Percentiles rank a stretch among this genome's conserved stretches.
phyloP scores from a whole-genome alignment of 345 rosid species.

The Boechera retrofracta region DNA sequence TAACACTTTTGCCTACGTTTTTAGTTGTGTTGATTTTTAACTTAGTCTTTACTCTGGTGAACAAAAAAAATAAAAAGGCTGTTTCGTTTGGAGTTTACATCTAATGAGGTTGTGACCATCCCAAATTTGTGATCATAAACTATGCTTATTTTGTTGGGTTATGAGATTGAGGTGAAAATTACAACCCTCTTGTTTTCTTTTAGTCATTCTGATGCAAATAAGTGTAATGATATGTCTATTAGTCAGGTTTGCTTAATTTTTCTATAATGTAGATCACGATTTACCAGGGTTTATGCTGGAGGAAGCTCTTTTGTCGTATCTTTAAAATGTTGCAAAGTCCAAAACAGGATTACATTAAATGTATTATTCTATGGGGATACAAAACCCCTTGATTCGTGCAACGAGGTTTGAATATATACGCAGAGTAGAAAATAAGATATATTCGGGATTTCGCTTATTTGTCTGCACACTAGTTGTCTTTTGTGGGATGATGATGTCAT shows the following conservation, averaged over 20 bases:
- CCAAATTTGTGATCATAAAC: neutral
- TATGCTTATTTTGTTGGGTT: neutral
- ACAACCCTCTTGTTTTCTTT: too few species aligned
- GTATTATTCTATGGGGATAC: slow-evolving; percentile 42
- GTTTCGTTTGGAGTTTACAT: neutral
- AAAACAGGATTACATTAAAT: slow-evolving; percentile 36
- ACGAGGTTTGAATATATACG: slow-evolving; percentile 46
- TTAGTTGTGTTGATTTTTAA: neutral
- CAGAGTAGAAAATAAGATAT: slow-evolving; percentile 23
- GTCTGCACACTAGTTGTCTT: slow-evolving; percentile 38
- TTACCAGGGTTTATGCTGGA: slow-evolving; percentile 20
- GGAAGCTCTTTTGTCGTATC: slow-evolving; percentile 45
- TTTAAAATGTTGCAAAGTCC: slow-evolving; percentile 38
- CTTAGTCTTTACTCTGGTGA: neutral
- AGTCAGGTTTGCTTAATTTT: too few species aligned
- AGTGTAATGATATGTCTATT: too few species aligned
- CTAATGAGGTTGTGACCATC: slow-evolving; percentile 4
- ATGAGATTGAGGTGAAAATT: neutral
- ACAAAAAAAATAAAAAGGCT: neutral
- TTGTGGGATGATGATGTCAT: slow-evolving; percentile 38
- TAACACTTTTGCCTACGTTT: slow-evolving; percentile 10
- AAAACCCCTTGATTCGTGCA: slow-evolving; percentile 43
- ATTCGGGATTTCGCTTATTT: slow-evolving; percentile 23
- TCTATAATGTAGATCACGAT: neutral
- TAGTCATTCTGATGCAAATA: too few species aligned